phyloP scores from a whole-genome alignment of 441 rosid genomes.

The Adansonia rubrostipa region DNA sequence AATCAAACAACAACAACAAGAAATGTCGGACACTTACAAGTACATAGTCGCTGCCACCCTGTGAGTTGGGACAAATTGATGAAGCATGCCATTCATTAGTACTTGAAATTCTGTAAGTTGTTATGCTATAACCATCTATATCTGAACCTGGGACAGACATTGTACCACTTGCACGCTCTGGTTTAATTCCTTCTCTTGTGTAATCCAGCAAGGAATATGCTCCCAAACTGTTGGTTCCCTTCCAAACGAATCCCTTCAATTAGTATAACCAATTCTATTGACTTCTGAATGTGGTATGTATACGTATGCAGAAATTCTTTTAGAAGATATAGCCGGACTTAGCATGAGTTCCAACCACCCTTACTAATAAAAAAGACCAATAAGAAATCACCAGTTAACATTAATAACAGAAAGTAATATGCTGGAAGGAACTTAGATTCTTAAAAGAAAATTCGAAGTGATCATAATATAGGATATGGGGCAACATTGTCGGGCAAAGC shows the following conservation, averaged over 20 bases:
- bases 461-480: not conserved
- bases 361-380: not conserved
- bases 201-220: conserved; percentile 32
- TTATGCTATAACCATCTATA: conserved; percentile 18
- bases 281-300: conserved; percentile 3
- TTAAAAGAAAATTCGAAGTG: not conserved
- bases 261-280: conserved; percentile 3
- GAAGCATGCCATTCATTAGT: conserved; percentile 39
- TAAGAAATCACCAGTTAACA: not conserved
- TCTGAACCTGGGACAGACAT: conserved; percentile 25
- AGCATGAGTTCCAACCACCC: not conserved
- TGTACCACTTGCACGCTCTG: conserved; percentile 23
- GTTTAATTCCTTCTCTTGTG: conserved; percentile 20
- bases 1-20: conserved; percentile 10
- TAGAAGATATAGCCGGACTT: not conserved
- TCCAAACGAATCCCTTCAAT: conserved; percentile 22
- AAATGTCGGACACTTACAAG: conserved; percentile 29
- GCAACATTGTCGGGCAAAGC: not conserved
- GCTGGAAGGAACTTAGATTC: conserved; percentile 9
- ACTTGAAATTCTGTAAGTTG: conserved; percentile 38
- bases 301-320: not conserved
- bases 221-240: conserved; percentile 30
- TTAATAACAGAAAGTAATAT: conserved; percentile 2
- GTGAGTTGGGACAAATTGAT: conserved; percentile 31
- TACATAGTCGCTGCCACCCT: conserved; percentile 37